A percentile compares a stretch with the other conserved stretches of the same genome.
Evolutionary conservation across 2,329 filamentous ascomycete species (phyloP).

Genomic region (Beauveria australis): DNA sequence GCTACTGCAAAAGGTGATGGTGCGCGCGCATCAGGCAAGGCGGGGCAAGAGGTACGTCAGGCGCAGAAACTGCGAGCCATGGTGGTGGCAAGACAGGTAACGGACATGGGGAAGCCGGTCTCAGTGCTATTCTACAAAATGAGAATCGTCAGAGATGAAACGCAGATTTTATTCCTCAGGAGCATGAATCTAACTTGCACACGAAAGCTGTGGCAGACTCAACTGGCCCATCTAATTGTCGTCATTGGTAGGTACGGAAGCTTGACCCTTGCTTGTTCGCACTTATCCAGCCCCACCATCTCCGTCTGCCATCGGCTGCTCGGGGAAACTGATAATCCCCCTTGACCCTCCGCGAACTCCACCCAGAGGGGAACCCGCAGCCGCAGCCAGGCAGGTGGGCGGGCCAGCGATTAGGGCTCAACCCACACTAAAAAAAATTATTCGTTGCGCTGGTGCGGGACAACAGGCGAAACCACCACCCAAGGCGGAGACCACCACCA

Average conservation of each 20-base stretch:
- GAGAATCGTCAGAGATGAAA: too few species aligned
- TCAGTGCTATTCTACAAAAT: background rate
- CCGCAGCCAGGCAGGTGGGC: background rate
- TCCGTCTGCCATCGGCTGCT: background rate
- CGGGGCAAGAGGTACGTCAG: slow-evolving; percentile 11
- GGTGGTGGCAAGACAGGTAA: background rate
- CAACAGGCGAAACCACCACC: slow-evolving; percentile 4
- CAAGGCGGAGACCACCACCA: slow-evolving; percentile 9
- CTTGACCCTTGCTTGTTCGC: background rate
- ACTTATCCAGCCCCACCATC: background rate
- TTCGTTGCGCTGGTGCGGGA: slow-evolving; percentile 9
- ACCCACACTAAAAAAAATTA: slow-evolving; percentile 20
- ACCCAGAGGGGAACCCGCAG: background rate
- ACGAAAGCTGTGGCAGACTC: background rate
- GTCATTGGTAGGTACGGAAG: background rate
- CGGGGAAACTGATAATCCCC: slow-evolving; percentile 4
- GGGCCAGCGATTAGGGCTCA: slow-evolving; percentile 21
- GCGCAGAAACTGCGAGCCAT: background rate
- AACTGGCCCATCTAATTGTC: background rate
- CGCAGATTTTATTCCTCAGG: too few species aligned
- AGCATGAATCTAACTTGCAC: background rate
- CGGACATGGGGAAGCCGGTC: background rate
- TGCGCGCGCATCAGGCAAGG: slow-evolving; percentile 4
- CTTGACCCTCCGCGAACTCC: background rate
- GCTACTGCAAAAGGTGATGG: background rate